Percentiles rank a stretch among this genome's conserved stretches.
Conservation (phyloP, 306 rosid genomes). For the Rosa lucieae region DNA sequence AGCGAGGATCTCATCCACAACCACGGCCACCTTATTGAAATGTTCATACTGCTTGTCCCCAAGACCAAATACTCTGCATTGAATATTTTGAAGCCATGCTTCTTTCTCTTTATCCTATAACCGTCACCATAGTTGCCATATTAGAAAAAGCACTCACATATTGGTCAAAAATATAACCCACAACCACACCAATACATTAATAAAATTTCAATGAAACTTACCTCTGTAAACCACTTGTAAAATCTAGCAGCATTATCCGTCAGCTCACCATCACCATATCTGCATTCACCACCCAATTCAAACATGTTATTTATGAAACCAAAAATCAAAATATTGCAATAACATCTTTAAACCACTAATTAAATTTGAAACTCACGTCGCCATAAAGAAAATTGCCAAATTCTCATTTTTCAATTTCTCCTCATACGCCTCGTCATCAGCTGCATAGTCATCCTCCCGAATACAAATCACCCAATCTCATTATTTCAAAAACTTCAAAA, state of each 20-base stretch:
- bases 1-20: constrained; percentile 57
- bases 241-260: constrained; percentile 95
- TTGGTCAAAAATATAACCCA: neutral
- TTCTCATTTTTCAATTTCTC: constrained; percentile 72
- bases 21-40: constrained; percentile 90
- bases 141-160: neutral
- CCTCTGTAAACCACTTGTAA: constrained; percentile 94
- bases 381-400: constrained; percentile 71
- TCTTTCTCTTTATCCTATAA: constrained; percentile 77
- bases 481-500: constrained; percentile 4
- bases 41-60: constrained; percentile 98
- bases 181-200: neutral
- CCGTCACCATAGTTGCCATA: constrained; percentile 3
- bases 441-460: constrained; percentile 82
- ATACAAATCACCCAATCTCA: constrained; percentile 15
- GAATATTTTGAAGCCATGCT: constrained; percentile 74
- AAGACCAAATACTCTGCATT: constrained; percentile 89
- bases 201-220: constrained; percentile 18
- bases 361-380: constrained; percentile 66
- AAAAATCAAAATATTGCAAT: neutral
- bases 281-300: constrained; percentile 34
- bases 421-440: constrained; percentile 73
- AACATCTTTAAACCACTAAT: neutral
- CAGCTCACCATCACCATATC: constrained; percentile 99
- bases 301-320: constrained; percentile 13